Base-by-base conservation (phyloP, 2,329 filamentous ascomycete genomes). In the Colletotrichum limetticola region DNA sequence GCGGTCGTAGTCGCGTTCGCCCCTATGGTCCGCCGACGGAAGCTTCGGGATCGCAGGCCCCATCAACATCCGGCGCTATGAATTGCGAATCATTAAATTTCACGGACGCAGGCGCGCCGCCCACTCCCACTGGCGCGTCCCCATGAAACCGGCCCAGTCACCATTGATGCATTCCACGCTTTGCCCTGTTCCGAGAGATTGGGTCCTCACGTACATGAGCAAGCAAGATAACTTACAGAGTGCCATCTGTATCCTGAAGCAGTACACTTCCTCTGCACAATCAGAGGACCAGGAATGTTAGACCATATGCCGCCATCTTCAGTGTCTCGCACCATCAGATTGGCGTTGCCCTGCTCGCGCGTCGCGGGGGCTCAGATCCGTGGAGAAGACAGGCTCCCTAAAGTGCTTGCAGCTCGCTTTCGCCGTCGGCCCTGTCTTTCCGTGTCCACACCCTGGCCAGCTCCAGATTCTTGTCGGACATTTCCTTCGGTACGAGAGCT, bases 371-470 rank as follows among this genome's bases (percentile, higher is more conserved):
- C 7, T 32, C 24, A 37, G 16, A 32, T 14, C 35, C 52, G 49
- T 30, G 68, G 57, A 56, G 52, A 32, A 24, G 37, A 53, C 69
- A 69, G 69, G 53, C 66, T 55, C 46, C n/a, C 37, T 58, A 62
- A 72, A 72, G 65, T 68, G 58, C 37, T 42, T 72, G 69, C 69
- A 72, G 69, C 65, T 64, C 58, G 65, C 69, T 72, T 62, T 72
- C 52, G 58, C 53, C 26, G 24, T 58, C 58, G n/a, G 28, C 37
- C 37, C 46, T 58, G 55, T 56, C 55, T 42, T 35, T 11, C n/a
- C 55, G n/a, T 58, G 11, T 37, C 59, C 55, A 26, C n/a, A 24
- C 35, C 61, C 16, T 49, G 42, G n/a, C 37, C 30, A n/a, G 57
- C 61, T 58, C 35, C 53, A 58, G 37, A 58, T 52, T 22, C 22